Percentiles rank a stretch among this genome's conserved stretches.
Evolutionary conservation across 2,329 filamentous ascomycete species (phyloP).

Genomic region (Nemania abortiva): DNA sequence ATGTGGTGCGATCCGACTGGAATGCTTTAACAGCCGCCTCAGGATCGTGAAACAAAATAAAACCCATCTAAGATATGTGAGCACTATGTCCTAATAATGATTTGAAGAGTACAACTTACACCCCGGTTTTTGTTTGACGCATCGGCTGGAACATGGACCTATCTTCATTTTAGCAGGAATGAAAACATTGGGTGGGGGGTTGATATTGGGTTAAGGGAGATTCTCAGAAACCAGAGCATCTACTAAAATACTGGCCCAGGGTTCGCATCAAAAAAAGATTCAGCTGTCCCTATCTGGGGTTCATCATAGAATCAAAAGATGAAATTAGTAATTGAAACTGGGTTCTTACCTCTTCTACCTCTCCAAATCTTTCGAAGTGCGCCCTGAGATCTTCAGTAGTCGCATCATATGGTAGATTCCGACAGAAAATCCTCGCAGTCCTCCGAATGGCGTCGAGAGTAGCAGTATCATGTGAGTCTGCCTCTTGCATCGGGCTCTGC

Average conservation of each 20-base stretch:
- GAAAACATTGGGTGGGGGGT: conserved; percentile 42
- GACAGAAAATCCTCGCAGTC: conserved; percentile 84
- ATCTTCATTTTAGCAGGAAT: conserved; percentile 57
- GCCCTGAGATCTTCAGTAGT: conserved; percentile 81
- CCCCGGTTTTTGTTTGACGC: conserved; percentile 82
- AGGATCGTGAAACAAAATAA: conserved; percentile 81
- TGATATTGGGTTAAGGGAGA: conserved; percentile 51
- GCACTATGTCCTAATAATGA: conserved; percentile 23
- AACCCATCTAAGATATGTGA: conserved; percentile 69
- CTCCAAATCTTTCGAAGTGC: conserved; percentile 79
- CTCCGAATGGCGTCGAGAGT: conserved; percentile 72
- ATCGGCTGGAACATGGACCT: conserved; percentile 90
- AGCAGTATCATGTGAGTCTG: conserved; percentile 45
- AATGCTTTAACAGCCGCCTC: conserved; percentile 83
- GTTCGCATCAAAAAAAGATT: conserved; percentile 83
- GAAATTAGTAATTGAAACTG: conserved; percentile 42
- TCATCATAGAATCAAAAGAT: conserved; percentile 77
- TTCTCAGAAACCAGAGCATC: conserved; percentile 94
- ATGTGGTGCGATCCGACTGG: conserved; percentile 83
- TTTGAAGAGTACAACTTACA: conserved; percentile 29
- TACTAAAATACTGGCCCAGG: conserved; percentile 99
- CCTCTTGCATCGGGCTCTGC: conserved; percentile 47
- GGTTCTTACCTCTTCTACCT: conserved; percentile 85
- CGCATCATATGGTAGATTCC: conserved; percentile 86
- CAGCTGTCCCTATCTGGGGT: conserved; percentile 99